Conservation (phyloP, 306 rosid species). For the Alnus glutinosa region DNA sequence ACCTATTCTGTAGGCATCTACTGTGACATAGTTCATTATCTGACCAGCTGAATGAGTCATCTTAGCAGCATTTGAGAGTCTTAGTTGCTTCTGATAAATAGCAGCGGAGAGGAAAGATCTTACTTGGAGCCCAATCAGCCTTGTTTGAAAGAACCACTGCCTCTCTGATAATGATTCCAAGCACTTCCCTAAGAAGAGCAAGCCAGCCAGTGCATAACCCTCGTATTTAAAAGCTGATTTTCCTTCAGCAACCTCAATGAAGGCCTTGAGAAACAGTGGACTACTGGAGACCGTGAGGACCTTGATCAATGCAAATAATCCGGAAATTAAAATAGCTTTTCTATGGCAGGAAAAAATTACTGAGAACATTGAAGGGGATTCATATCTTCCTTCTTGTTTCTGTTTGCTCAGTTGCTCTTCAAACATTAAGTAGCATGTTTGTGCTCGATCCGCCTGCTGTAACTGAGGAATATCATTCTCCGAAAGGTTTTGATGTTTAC, state of each 20-base stretch:
- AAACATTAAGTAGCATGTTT: slow-evolving; percentile 41
- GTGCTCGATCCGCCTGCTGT: slow-evolving; percentile 39
- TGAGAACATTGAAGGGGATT: slow-evolving; percentile 43
- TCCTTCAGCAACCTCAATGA: slow-evolving; percentile 73
- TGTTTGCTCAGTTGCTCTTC: slow-evolving; percentile 39
- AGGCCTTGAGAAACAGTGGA: slow-evolving; percentile 73
- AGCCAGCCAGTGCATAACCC: slow-evolving; percentile 51
- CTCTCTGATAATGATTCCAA: slow-evolving; percentile 71
- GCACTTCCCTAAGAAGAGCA: slow-evolving; percentile 59
- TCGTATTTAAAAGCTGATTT: slow-evolving; percentile 63
- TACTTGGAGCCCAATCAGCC: slow-evolving; percentile 60
- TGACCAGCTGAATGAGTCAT: slow-evolving; percentile 71
- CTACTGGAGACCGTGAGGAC: slow-evolving; percentile 59
- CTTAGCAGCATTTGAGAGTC: slow-evolving; percentile 58
- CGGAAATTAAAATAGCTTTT: slow-evolving; percentile 62
- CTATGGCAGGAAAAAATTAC: slow-evolving; percentile 56
- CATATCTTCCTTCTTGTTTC: slow-evolving; percentile 21
- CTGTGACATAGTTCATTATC: slow-evolving; percentile 78
- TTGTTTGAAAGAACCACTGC: slow-evolving; percentile 69
- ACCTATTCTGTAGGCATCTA: slow-evolving; percentile 70
- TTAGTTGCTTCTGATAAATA: slow-evolving; percentile 58
- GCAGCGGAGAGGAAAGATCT: slow-evolving; percentile 63
- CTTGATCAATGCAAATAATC: slow-evolving; percentile 70
- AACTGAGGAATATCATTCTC: slow-evolving; percentile 25
- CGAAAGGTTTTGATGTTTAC: slow-evolving; percentile 23